Percentiles rank a stretch among this genome's conserved stretches.
These are phyloP conservation scores for Fusarium penzigii DNA, from an alignment of 2,329 filamentous ascomycete species.

Conservation along the genomic window DNA sequence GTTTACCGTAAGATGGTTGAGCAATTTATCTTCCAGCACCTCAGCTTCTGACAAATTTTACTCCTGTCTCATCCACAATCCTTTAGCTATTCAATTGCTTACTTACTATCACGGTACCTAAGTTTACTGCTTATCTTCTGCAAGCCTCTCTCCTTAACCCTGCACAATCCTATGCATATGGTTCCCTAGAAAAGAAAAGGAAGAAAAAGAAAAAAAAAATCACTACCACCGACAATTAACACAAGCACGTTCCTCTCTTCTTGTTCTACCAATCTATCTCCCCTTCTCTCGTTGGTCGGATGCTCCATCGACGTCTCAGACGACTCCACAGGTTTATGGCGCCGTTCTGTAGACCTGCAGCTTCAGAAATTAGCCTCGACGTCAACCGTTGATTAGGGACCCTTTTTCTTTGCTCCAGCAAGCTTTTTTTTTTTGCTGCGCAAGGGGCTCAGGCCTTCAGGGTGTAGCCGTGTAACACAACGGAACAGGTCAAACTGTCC, in stretches of 20 bases:
- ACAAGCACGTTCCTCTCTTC: not conserved
- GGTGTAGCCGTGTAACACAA: not conserved
- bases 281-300: not conserved
- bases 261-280: not conserved
- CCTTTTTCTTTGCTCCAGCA: not conserved
- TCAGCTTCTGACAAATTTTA: too few species aligned
- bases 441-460: not conserved
- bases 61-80: too few species aligned
- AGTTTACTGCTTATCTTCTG: not conserved
- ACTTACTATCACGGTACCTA: not conserved
- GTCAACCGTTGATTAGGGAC: not conserved
- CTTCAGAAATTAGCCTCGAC: not conserved
- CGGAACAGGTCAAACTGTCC: not conserved
- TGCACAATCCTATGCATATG: too few species aligned
- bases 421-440: too few species aligned
- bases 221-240: not conserved
- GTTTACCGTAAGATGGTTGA: too few species aligned
- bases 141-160: not conserved
- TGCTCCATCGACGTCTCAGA: not conserved
- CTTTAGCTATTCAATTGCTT: too few species aligned
- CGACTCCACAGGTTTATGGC: not conserved
- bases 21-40: too few species aligned
- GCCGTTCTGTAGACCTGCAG: too few species aligned
- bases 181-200: not conserved
- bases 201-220: not conserved